A percentile compares a stretch with the other conserved stretches of the same genome.
Conservation (phyloP, 495 filamentous ascomycete genomes). For the Podospora pseudopauciseta region DNA sequence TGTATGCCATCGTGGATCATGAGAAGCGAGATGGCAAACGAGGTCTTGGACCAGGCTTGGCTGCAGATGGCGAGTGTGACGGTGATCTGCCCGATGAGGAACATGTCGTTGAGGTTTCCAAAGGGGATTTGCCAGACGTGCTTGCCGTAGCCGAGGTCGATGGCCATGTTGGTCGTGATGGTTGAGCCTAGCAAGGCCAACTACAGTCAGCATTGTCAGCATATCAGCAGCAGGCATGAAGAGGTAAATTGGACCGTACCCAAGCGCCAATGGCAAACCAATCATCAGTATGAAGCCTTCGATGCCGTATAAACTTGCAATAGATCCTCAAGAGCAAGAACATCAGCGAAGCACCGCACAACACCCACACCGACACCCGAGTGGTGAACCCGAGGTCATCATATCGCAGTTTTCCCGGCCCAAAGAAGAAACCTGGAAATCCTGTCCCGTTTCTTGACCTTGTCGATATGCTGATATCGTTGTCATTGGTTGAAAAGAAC, state of each 20-base stretch:
- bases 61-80: constrained; percentile 26
- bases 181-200: constrained; percentile 21
- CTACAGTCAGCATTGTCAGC: background rate
- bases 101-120: constrained; percentile 22
- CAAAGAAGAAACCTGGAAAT: constrained; percentile 7
- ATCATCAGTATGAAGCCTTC: constrained; percentile 27
- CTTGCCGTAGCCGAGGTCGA: constrained; percentile 29
- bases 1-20: constrained; percentile 25
- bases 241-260: constrained; percentile 15
- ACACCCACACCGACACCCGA: constrained; percentile 28
- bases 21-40: constrained; percentile 31
- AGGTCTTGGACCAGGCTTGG: constrained; percentile 35
- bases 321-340: constrained; percentile 33
- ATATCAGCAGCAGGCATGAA: background rate
- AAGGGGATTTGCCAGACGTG: constrained; percentile 28
- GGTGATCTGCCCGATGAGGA: constrained; percentile 23
- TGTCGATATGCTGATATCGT: background rate
- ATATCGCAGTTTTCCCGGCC: background rate
- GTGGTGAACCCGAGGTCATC: constrained; percentile 6
- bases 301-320: constrained; percentile 31
- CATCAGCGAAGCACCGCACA: constrained; percentile 21
- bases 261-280: constrained; percentile 28
- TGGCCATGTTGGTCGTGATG: constrained; percentile 22
- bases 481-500: background rate
- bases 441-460: background rate